Base-by-base conservation (phyloP, 2,329 filamentous ascomycete species). In the Penicillium frequentans region DNA sequence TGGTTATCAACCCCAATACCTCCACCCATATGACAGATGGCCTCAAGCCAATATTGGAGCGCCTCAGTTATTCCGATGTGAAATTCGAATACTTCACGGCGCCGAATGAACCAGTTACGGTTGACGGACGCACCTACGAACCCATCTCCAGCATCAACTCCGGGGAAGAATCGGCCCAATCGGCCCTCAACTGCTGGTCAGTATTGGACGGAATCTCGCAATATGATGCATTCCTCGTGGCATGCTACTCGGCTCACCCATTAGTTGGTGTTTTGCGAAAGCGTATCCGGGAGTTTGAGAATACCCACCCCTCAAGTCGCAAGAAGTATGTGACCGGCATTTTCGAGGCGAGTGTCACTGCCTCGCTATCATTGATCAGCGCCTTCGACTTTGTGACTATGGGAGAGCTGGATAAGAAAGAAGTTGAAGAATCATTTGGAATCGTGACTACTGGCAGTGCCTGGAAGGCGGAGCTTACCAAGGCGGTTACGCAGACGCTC, bases 371-470 rank as follows among this genome's bases (percentile, higher is more conserved):
- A 49, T 61, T 81, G 52, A 74, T 84, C 35, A 77, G 79, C 54
- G 75, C 76, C 16, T 74, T 73, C 47, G 58, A 69, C 16, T 62
- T 73, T n/a, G 54, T 58, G 11, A 57, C 49, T n/a, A 62, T 65
- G 23, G 52, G 52, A 26, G 61, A 57, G 5, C 64, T 71, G 8
- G 64, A 69, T 27, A 66, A 71, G 66, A 1, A 73, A 82, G 24
- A 76, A 81, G 43, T 70, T 55, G 26, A 69, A 66, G 55, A 75
- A 63, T 50, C 71, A 64, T 97, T 95, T 80, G 93, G 92, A 2
- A 95, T 98, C 61, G 88, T 98, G 5, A 93, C 89, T 5, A 97
- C 93, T 0, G 93, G 92, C 0, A 84, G 85, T 55, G 90, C 89
- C 62, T 97, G 93, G 93, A 89, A 93, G 68, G 73, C 79, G 0